Evolutionary conservation across 2,329 filamentous ascomycete species (phyloP), one percentile per base, ranked within the genome.

Genomic region (Fusarium fujikuroi): DNA sequence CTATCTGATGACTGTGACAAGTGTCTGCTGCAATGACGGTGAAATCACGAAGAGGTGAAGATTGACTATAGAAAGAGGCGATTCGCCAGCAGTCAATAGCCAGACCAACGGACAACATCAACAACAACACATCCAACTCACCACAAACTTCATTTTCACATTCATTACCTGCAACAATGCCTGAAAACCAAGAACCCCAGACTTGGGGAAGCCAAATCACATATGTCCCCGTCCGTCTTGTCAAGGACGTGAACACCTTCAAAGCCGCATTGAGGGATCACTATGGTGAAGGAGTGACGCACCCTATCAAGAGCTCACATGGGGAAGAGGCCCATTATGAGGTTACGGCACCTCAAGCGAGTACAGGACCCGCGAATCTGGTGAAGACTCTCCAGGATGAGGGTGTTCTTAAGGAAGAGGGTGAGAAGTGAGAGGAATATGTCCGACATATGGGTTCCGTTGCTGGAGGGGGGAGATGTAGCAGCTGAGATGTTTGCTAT

Each of bases 1-100:
- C 18, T 2, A 3, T 7, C 0, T 0, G 3, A 2, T 1, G 50
- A 28, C 18, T 9, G 23, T 39, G 50, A 53, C 9, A 28, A 53
- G 23, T 39, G 23, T 9, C 18, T 28, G 18, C 4, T 9, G 5
- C 6, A 28, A 3, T 3, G 19, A 2, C 19, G n/a, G 50, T 28
- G 34, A 53, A 39, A 8, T 9, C 9, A 18, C 7, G 4, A 11
- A 3, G 2, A 1, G 6, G 2, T 6, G 34, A 37, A 37, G 18
- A 12, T 28, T 28, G 23, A 21, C 12, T 53, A 53, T 53, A 37
- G 12, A 53, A 37, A 6, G 50, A 28, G 6, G 18, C 9, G 12
- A 25, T 2, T 28, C 9, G 18, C 23, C 23, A 2, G 23, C 23
- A 1, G 23, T 1, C 9, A 25, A 16, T 7, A 53, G n/a, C n/a